A percentile compares a stretch with the other conserved stretches of the same genome.
phyloP scores from a whole-genome alignment of 176 grass and related monocot genomes.

The Oropetium thomaeum region DNA sequence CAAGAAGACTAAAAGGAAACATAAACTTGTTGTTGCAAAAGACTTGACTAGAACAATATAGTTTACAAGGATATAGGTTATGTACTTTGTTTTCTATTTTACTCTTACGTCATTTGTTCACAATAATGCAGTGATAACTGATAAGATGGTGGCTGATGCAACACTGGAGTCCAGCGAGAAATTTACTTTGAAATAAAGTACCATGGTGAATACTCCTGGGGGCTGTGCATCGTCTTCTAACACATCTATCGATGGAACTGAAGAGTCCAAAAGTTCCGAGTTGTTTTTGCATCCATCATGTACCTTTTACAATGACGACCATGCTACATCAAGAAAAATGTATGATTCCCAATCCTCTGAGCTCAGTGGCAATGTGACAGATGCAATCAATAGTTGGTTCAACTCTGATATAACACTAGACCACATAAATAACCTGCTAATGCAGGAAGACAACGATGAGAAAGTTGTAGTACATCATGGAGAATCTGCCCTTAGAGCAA shows the following conservation, averaged over 20 bases:
- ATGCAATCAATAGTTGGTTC: conserved; percentile 18
- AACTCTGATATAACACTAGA: conserved; percentile 45
- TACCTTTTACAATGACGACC: background rate
- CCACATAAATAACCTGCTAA: conserved; percentile 46
- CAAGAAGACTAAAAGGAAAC: background rate
- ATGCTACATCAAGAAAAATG: background rate
- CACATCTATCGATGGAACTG: background rate
- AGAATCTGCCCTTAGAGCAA: conserved; percentile 39
- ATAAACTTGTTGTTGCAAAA: background rate
- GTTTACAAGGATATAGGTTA: background rate
- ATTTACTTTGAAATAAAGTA: background rate
- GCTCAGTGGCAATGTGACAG: background rate
- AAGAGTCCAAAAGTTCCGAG: background rate
- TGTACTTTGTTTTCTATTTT: background rate
- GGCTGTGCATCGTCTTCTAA: background rate
- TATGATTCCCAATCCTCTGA: background rate
- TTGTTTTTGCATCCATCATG: conserved; percentile 6
- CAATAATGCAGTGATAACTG: background rate
- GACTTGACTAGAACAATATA: background rate
- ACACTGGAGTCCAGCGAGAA: background rate
- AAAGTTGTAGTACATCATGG: conserved; percentile 30
- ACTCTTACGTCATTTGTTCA: conserved; percentile 1
- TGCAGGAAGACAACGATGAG: conserved; percentile 59
- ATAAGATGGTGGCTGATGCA: no score
- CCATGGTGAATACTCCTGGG: conserved; percentile 7